Percentiles rank a stretch among this genome's conserved stretches.
Evolutionary conservation across 192 early-diverging fungal genomes (phyloP).

Genomic region (Coemansia sp.): DNA sequence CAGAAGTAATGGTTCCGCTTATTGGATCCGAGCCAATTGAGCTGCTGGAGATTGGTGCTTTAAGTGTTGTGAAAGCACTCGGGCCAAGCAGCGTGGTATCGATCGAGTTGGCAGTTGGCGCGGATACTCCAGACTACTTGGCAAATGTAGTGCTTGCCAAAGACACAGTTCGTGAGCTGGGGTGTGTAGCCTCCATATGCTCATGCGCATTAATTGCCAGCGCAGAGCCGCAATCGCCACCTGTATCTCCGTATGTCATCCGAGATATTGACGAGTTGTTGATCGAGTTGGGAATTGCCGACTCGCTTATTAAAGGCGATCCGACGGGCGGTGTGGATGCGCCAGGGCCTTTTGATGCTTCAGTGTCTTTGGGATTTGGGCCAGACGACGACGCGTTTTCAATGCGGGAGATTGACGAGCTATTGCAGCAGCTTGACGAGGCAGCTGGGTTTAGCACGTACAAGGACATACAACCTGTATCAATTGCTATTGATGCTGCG

Average conservation of each 20-base stretch:
- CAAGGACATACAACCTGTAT: background rate
- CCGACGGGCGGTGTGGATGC: background rate
- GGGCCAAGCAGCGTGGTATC: background rate
- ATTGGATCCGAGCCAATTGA: constrained; percentile 14
- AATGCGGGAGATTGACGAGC: constrained; percentile 32
- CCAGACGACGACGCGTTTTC: constrained; percentile 29
- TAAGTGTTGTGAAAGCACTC: constrained; percentile 1
- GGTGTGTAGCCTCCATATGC: constrained; percentile 1
- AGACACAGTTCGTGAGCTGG: background rate
- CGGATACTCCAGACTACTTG: background rate
- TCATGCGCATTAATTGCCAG: background rate
- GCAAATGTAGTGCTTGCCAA: background rate
- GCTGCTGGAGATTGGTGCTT: constrained; percentile 11
- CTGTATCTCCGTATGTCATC: constrained; percentile 20
- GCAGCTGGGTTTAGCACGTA: constrained; percentile 1
- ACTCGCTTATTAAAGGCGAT: constrained; percentile 13
- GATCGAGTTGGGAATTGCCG: constrained; percentile 24
- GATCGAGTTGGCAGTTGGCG: background rate
- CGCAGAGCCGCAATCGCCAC: background rate
- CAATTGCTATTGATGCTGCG: background rate
- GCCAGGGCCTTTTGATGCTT: background rate
- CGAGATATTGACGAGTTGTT: constrained; percentile 41
- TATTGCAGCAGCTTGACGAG: constrained; percentile 35
- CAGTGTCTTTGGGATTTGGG: background rate
- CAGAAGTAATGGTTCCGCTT: constrained; percentile 5